Conservation (phyloP, 2,329 filamentous ascomycete genomes). For the Pseudogymnoascus sp. region DNA sequence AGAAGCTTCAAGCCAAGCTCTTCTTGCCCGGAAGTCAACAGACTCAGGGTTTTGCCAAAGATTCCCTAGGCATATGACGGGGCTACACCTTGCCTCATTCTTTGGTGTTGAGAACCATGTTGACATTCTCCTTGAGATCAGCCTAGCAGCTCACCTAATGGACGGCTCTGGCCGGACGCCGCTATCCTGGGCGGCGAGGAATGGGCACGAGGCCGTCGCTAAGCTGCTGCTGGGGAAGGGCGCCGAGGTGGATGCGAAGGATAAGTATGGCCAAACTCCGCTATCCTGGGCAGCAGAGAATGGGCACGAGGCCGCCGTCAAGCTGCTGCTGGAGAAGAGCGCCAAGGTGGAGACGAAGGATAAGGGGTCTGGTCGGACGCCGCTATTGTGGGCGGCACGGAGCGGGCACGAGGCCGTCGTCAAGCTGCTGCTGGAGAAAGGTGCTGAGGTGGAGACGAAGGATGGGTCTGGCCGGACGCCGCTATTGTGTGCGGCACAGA, state of each 20-base stretch:
- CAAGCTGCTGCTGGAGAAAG: too few species aligned
- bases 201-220: slow-evolving; percentile 12
- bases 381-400: too few species aligned
- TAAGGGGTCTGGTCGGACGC: too few species aligned
- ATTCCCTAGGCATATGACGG: slow-evolving; percentile 15
- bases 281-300: slow-evolving; percentile 17
- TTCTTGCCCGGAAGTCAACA: slow-evolving; percentile 13
- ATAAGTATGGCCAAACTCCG: slow-evolving; percentile 14
- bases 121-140: neutral
- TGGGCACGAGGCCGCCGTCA: neutral
- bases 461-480: too few species aligned
- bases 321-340: too few species aligned
- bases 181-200: neutral
- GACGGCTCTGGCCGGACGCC: slow-evolving; percentile 18
- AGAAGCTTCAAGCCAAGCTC: slow-evolving; percentile 17
- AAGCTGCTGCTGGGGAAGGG: slow-evolving; percentile 15
- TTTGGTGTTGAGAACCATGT: slow-evolving; percentile 18
- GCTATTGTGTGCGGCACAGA: too few species aligned
- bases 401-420: too few species aligned
- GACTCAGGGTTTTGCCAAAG: slow-evolving; percentile 11
- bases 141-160: slow-evolving; percentile 18
- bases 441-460: too few species aligned
- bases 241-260: too few species aligned
- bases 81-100: slow-evolving; percentile 22
- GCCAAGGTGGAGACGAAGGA: too few species aligned